Evolutionary conservation across 495 filamentous ascomycete genomes (phyloP), one percentile per base, ranked within the genome.

Genomic region (Hyaloscypha finlandica): DNA sequence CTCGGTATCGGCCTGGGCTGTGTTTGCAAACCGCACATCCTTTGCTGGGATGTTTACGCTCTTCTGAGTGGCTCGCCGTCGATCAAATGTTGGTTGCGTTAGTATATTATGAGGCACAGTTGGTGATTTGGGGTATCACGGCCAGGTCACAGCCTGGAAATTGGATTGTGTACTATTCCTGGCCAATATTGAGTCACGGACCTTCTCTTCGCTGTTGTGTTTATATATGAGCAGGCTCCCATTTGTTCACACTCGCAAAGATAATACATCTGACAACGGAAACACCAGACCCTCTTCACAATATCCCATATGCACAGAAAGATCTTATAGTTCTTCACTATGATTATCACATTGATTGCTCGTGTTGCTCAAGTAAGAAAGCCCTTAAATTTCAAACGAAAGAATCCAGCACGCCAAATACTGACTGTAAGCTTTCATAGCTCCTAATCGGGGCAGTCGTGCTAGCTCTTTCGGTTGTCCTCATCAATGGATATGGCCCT

Each of bases 281-380:
- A 16, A 48, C 0, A 48, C 9, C 16, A 48, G 1, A 19, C 1
- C 42, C 11, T 48, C 42, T 4, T 4, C 42, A 48, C 8, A 6
- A 48, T 19, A 65, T 19, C 19, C 1, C 37, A 31, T 30, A 42
- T 56, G 29, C 20, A 39, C 29, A 32, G 22, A 56, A 16, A 33
- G 8, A 30, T 60, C 31, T 14, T 8, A 37, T 37, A 52, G 4
- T 30, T 33, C 33, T 8, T 61, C 32, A 73, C 2, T 19, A 68
- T 71, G 71, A 71, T 71, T 64, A 52, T 68, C 35, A 68, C 57
- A 30, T 56, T 68, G 9, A 64, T 55, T 33, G 16, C 51, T 59
- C 71, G 68, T 20, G 64, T 55, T 45, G 31, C 59, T 61, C 71
- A 73, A 42, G 71, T 71, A 63, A 53, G 65, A 6, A 30, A 3